Base-by-base conservation (phyloP, 441 rosid species). In the Macaranga tanarius region DNA sequence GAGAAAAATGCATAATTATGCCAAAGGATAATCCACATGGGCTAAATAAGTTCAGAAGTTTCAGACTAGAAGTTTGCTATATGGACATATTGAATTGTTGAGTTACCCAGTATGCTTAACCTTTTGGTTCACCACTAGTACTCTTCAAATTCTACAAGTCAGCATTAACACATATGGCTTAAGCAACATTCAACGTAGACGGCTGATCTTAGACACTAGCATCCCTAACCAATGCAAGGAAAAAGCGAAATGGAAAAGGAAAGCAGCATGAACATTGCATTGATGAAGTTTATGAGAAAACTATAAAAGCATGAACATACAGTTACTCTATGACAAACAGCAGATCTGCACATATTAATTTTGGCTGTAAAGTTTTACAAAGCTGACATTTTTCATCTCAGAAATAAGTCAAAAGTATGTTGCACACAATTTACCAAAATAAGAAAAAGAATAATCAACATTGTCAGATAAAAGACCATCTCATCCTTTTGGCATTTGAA, bases 401-500 rank as follows among this genome's bases (percentile, higher is more conserved):
- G 23, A 56, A 66, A 40, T 23, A 44, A 65, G 34, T 48, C 34
- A 1, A 54, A 22, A 50, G 26, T 5, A 70, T 12, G 26, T 16
- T 12, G 9, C 19, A 71, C 12, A 6, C n/a, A 31, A 19, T 31
- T 15, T 7, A 31, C 40, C 22, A 22, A 34, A 48, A 60, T 25
- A 58, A 64, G 13, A 48, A 28, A 28, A 31, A 19, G 16, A 60
- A 59, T 5, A 59, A 54, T 45, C 28, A 73, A 22, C 19, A 55
- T 25, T 52, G 52, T 28, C 10, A 22, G 47, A 77, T 42, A 42
- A 31, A 73, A 45, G 58, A 66, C 42, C 52, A 65, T 51, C 42
- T 54, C 22, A 25, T 54, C 50, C 4, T 20, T 31, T 52, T 23
- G 66, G 57, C 47, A 63, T 34, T 62, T 65, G 73, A 79, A 72